Evolutionary conservation across 1,284 basidiomycete species (phyloP).

Genomic region (Trametes pubescens): DNA sequence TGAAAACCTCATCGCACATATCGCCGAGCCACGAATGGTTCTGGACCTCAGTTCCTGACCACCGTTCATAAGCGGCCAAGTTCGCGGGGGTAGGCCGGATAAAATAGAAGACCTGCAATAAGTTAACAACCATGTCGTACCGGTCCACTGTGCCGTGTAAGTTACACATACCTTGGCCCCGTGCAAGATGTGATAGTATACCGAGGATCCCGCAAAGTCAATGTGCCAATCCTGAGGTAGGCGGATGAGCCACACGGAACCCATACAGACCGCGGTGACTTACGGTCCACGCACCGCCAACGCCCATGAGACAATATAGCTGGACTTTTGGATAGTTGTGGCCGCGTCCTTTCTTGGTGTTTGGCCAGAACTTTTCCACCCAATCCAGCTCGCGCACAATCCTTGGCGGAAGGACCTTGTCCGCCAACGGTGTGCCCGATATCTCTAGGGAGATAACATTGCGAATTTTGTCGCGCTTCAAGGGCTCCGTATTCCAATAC

Average conservation of each 20-base stretch:
- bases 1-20: slow-evolving; percentile 87
- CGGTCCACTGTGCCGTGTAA: neutral
- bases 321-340: slow-evolving; percentile 93
- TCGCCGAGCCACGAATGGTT: slow-evolving; percentile 92
- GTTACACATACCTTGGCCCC: slow-evolving; percentile 72
- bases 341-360: slow-evolving; percentile 73
- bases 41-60: slow-evolving; percentile 92
- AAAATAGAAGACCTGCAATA: slow-evolving; percentile 88
- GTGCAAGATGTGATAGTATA: slow-evolving; percentile 90
- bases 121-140: slow-evolving; percentile 19
- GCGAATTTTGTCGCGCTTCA: slow-evolving; percentile 77
- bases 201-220: slow-evolving; percentile 95
- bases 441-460: slow-evolving; percentile 51
- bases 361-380: slow-evolving; percentile 96
- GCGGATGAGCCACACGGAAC: slow-evolving; percentile 21
- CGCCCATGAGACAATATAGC: slow-evolving; percentile 95
- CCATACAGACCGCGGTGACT: slow-evolving; percentile 37
- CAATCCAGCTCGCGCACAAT: slow-evolving; percentile 93
- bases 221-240: slow-evolving; percentile 89
- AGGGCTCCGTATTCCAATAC: slow-evolving; percentile 77
- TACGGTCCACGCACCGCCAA: slow-evolving; percentile 89
- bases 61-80: slow-evolving; percentile 87
- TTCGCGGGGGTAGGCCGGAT: slow-evolving; percentile 91
- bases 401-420: slow-evolving; percentile 83
- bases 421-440: slow-evolving; percentile 48